Evolutionary conservation across 2,329 filamentous ascomycete genomes (phyloP).

Genomic region (Paraphaeosphaeria sporulosa): DNA sequence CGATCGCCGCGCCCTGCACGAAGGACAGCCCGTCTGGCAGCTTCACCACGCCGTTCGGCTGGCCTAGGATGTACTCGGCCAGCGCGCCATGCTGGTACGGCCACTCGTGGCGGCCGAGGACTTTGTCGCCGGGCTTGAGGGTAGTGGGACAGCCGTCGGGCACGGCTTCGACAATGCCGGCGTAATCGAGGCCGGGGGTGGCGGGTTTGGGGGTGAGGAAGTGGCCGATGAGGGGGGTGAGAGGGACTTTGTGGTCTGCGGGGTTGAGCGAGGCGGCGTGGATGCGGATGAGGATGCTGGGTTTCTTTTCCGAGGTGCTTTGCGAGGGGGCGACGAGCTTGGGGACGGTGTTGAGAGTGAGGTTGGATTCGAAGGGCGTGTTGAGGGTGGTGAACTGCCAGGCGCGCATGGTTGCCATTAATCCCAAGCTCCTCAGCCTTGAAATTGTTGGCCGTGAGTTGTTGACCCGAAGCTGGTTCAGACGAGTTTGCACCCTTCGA

Average conservation of each 20-base stretch:
- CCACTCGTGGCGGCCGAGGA: conserved; percentile 33
- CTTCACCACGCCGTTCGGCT: conserved; percentile 25
- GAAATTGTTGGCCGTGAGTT: too few relatives aligned
- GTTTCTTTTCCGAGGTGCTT: background rate
- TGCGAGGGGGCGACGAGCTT: conserved; percentile 1
- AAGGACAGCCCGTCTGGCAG: conserved; percentile 21
- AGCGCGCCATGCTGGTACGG: conserved; percentile 31
- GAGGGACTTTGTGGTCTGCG: conserved; percentile 32
- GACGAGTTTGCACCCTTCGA: too few relatives aligned
- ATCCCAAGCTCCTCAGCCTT: background rate
- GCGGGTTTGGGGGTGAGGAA: conserved; percentile 31
- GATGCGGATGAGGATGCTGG: conserved; percentile 19
- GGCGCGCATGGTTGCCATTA: conserved; percentile 30
- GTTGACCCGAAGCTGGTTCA: too few relatives aligned
- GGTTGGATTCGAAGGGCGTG: conserved; percentile 22
- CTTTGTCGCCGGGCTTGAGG: conserved; percentile 25
- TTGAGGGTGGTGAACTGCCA: conserved; percentile 30
- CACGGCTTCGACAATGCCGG: conserved; percentile 22
- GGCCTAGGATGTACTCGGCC: conserved; percentile 32
- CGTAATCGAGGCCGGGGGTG: conserved; percentile 33
- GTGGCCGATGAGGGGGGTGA: conserved; percentile 26
- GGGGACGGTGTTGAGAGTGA: conserved; percentile 23
- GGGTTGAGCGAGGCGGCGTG: conserved; percentile 33
- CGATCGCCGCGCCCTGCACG: conserved; percentile 28
- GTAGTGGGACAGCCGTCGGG: conserved; percentile 10